Base-by-base conservation (phyloP, 192 early-diverging fungal species). In the Linnemannia schmuckeri region DNA sequence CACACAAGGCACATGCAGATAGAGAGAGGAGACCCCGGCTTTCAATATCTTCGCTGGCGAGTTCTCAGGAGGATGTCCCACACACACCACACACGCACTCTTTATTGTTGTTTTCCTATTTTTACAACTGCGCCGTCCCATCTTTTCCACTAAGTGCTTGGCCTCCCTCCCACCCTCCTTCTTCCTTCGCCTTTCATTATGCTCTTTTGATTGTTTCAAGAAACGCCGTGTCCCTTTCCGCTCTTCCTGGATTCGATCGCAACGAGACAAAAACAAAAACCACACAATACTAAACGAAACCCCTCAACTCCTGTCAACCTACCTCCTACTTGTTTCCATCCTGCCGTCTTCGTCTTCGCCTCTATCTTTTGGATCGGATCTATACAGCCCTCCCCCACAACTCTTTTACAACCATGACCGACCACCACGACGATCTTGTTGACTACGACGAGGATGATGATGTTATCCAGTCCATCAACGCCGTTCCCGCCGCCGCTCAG, bases 391-490 rank as follows among this genome's bases (percentile, higher is more conserved):
- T 38, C 44, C 40, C 49, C 73, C 37, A 46, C 33, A 47, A 24
- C 71, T 22, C 49, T 66, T 61, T 55, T 71, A 40, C 46, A 55
- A 85, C 41, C 66, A 89, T 89, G 88, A 82, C 91, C 75, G 93
- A 93, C 77, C 92, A 95, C 83, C 95, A 95, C 91, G 96, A 97
- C 88, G 97, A 99, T 83, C 93, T 99, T 71, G 96, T 99, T 90
- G 97, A 97, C 90, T 99, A 99, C 92, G 97, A 99, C 70, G 97
- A 98, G 92, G 96, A 97, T 89, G 96, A 97, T 77, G 96, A 98
- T 69, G 89, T 90, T 61, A 89, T 93, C 76, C 92, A 93, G 82
- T 90, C 90, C 40, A 89, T 90, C 75, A 83, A 91, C 49, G 91
- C 91, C 52, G 91, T 90, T 30, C 85, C 90, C 68, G 89, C 88